Base-by-base conservation (phyloP, 805 yeast species). In the Metschnikowia noctiluminum region DNA sequence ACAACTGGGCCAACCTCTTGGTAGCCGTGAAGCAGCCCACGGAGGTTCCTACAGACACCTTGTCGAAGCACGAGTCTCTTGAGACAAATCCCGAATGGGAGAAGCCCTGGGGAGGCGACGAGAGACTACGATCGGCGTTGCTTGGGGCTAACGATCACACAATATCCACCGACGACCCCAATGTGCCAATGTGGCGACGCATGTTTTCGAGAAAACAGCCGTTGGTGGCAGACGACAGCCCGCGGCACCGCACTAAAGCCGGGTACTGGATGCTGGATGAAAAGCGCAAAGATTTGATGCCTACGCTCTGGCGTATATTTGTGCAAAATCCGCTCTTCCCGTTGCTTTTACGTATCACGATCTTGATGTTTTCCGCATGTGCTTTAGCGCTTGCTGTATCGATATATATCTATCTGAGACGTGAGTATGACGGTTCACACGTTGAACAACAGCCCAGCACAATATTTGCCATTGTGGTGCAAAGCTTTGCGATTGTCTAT, bases 401-500 rank as follows among this genome's bases (percentile, higher is more conserved):
- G 40, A 81, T 89, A 46, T 81, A 74, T 53, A 65, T 66, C 10
- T 60, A 63, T 47, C 74, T 78, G 42, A 57, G 63, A 43, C 56
- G 62, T 14, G 50, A 62, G 21, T 70, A 69, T 53, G 65, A 68
- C 14, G 68, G 65, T 3, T 53, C 58, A 14, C 62, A 69, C 11
- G 66, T 88, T 7, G 71, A 77, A 7, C 96, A 87, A 62, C 90
- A 87, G 60, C 86, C 99, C 14, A 85, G 96, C 57, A 88, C 98
- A 0, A 83, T 91, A 40, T 89, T 94, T 96, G 94, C 97, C 3
- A 78, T 94, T 2, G 82, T 82, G 45, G 96, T 92, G 4, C 92
- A 90, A 60, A 72, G 89, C 28, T 73, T 83, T 52, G 96, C 96
- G 2, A 68, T 89, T 27, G 77, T 81, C 0, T 94, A 94, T 62